Evolutionary conservation across 2,329 filamentous ascomycete genomes (phyloP).

Genomic region (Incumbomyces lentus): DNA sequence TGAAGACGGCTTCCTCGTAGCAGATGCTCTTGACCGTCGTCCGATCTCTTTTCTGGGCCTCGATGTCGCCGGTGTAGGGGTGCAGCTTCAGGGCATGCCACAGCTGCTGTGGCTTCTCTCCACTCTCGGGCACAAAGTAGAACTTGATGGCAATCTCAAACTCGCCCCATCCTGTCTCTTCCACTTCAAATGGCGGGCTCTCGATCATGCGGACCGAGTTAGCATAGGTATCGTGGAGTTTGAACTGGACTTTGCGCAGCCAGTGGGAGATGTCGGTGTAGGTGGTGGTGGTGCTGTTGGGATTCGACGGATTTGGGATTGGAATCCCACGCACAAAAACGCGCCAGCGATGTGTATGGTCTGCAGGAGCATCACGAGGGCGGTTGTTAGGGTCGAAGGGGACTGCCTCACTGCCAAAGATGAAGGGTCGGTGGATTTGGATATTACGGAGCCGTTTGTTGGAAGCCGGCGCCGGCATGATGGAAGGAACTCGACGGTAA

Average conservation of each 20-base stretch:
- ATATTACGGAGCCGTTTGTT: constrained; percentile 45
- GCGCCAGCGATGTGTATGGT: constrained; percentile 94
- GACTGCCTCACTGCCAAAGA: constrained; percentile 70
- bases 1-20: constrained; percentile 93
- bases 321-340: constrained; percentile 88
- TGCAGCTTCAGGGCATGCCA: constrained; percentile 89
- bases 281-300: background rate
- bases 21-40: constrained; percentile 65
- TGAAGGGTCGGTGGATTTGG: constrained; percentile 39
- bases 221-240: constrained; percentile 91
- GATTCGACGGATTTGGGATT: constrained; percentile 42
- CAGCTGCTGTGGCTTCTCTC: constrained; percentile 90
- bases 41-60: constrained; percentile 57
- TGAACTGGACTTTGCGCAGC: constrained; percentile 95
- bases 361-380: constrained; percentile 64
- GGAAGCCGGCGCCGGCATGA: constrained; percentile 44
- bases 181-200: constrained; percentile 68
- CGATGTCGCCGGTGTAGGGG: constrained; percentile 66
- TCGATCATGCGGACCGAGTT: constrained; percentile 83
- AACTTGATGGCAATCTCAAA: constrained; percentile 94
- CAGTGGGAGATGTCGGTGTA: constrained; percentile 71
- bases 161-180: constrained; percentile 94
- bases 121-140: constrained; percentile 78
- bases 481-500: background rate
- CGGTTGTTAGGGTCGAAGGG: constrained; percentile 63